Evolutionary conservation across 495 filamentous ascomycete genomes (phyloP).

Genomic region (Cercophora samala): DNA sequence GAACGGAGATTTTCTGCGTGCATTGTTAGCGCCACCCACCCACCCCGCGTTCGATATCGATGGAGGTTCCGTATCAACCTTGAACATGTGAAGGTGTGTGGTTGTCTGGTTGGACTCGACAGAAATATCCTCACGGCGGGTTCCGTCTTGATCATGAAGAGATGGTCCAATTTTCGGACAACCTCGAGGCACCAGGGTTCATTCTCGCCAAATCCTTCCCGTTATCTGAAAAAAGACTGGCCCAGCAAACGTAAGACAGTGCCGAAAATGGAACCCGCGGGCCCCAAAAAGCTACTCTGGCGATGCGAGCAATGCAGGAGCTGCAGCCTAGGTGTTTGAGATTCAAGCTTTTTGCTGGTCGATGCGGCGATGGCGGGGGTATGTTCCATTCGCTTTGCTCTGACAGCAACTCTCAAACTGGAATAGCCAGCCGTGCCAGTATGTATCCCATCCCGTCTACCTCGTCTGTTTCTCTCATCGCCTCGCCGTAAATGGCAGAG

Average conservation of each 20-base stretch:
- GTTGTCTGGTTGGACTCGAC: not conserved
- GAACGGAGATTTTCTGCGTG: not conserved
- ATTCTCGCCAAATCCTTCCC: not conserved
- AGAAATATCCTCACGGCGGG: not conserved
- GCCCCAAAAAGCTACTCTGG: not conserved
- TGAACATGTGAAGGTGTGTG: not conserved
- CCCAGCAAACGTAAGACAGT: conserved; percentile 9
- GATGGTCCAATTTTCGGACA: not conserved
- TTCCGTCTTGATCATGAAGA: not conserved
- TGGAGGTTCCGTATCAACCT: not conserved
- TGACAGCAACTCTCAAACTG: conserved; percentile 9
- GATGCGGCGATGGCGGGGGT: conserved; percentile 9
- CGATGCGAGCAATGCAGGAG: conserved; percentile 11
- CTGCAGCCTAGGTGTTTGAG: conserved; percentile 11
- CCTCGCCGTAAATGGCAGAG: not conserved
- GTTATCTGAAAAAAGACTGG: not conserved
- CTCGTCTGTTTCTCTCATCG: not conserved
- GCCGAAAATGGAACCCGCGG: conserved; percentile 5
- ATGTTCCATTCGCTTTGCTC: not conserved
- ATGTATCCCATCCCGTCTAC: not conserved
- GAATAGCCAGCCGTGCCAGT: conserved; percentile 4
- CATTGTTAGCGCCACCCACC: not conserved
- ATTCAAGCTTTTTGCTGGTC: conserved; percentile 11
- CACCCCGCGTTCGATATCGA: not conserved
- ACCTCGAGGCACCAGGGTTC: not conserved